A percentile compares a stretch with the other conserved stretches of the same genome.
These are phyloP conservation scores for Xylaria sp. DNA, from an alignment of 2,329 filamentous ascomycete genomes.

Conservation along the genomic window DNA sequence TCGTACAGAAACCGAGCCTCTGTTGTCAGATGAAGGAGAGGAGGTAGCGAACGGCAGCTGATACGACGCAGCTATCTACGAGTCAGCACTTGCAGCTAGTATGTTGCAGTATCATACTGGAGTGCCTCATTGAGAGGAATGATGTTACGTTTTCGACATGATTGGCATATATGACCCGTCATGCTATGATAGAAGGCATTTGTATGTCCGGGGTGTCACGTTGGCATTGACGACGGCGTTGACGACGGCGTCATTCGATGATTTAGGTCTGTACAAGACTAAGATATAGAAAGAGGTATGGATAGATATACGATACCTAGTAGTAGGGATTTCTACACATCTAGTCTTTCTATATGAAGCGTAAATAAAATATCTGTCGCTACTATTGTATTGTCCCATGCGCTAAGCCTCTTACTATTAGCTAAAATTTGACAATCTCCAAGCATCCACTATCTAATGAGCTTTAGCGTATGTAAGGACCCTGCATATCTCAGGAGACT, in stretches of 20 bases:
- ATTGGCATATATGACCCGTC: neutral
- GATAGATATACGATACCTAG: no score
- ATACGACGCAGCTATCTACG: neutral
- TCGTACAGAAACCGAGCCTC: slow-evolving; percentile 19
- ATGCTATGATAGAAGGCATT: neutral
- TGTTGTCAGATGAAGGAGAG: slow-evolving; percentile 3
- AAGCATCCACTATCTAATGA: slow-evolving; percentile 1
- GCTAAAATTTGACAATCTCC: neutral
- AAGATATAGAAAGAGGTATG: neutral
- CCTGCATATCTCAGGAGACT: neutral
- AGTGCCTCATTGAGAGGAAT: neutral
- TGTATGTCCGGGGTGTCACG: neutral
- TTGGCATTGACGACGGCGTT: neutral
- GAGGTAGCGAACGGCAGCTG: neutral
- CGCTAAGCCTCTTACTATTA: neutral
- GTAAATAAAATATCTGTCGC: no score
- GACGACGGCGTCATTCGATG: neutral
- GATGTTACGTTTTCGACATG: neutral
- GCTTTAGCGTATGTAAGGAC: neutral
- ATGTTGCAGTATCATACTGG: neutral
- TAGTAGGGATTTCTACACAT: no score
- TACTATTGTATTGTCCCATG: neutral
- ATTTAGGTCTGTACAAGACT: neutral
- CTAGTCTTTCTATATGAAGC: no score
- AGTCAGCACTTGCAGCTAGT: neutral